Conservation (phyloP, 1,284 basidiomycete species). For the Phlebopus sp. region DNA sequence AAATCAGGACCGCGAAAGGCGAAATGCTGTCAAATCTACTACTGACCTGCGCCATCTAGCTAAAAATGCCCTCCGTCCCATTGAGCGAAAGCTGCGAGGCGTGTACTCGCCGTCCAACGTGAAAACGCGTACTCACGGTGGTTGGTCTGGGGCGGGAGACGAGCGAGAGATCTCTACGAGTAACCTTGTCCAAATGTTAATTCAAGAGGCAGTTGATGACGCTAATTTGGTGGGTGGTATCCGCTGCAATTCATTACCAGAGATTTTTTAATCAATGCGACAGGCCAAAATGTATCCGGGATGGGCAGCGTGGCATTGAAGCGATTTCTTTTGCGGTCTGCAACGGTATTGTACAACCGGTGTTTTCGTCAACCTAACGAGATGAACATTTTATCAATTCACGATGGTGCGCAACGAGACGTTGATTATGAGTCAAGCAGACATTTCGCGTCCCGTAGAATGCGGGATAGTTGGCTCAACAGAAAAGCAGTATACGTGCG, state of each 20-base stretch:
- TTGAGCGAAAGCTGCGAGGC: slow-evolving; percentile 83
- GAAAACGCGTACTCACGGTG: slow-evolving; percentile 29
- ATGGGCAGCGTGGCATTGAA: slow-evolving; percentile 81
- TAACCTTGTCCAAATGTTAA: slow-evolving; percentile 87
- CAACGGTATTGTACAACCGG: background rate
- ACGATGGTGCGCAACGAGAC: no score
- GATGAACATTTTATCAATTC: background rate
- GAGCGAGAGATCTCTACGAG: slow-evolving; percentile 73
- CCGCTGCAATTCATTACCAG: background rate
- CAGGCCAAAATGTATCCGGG: slow-evolving; percentile 81
- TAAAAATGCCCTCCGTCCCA: slow-evolving; percentile 72
- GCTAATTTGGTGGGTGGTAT: slow-evolving; percentile 65
- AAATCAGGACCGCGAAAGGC: slow-evolving; percentile 34
- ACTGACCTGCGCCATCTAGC: slow-evolving; percentile 64
- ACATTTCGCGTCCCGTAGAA: no score
- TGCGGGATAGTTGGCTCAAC: background rate
- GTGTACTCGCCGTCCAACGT: slow-evolving; percentile 58
- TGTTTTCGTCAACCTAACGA: no score
- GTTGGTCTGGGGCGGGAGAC: slow-evolving; percentile 26
- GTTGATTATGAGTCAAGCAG: no score
- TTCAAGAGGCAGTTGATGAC: slow-evolving; percentile 79
- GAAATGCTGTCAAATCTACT: slow-evolving; percentile 45
- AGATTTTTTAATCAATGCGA: slow-evolving; percentile 4
- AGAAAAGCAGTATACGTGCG: slow-evolving; percentile 7
- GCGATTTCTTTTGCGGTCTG: no score